These are phyloP conservation scores for Tuctoria greenei DNA, from an alignment of 176 grass and related monocot genomes.

Conservation along the genomic window DNA sequence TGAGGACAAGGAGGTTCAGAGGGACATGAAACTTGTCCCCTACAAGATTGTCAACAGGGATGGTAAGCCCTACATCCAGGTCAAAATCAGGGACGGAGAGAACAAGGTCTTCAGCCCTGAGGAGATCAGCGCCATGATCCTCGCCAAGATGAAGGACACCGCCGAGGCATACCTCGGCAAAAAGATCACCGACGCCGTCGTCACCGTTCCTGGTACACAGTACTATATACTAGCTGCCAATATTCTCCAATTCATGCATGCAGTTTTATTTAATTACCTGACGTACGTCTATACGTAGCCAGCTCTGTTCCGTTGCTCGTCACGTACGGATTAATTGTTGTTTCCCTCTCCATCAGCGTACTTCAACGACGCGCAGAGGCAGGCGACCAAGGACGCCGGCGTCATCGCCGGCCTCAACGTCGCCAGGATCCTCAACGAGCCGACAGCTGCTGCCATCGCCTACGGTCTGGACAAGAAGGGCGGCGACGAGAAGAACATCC, in stretches of 20 bases:
- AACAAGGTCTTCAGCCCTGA: conserved; percentile 77
- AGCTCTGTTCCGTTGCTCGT: neutral
- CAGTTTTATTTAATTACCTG: no score
- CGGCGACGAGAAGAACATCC: conserved; percentile 77
- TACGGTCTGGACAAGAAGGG: conserved; percentile 73
- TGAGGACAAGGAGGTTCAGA: conserved; percentile 78
- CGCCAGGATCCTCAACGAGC: conserved; percentile 71
- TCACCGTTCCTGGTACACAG: conserved; percentile 76
- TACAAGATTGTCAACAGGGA: conserved; percentile 78
- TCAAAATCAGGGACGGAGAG: conserved; percentile 66
- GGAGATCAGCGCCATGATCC: conserved; percentile 71
- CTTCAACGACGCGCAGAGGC: conserved; percentile 80
- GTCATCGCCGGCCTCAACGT: conserved; percentile 64
- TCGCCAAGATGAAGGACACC: conserved; percentile 70
- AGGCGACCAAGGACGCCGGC: conserved; percentile 74
- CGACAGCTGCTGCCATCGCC: conserved; percentile 79
- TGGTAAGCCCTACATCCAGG: conserved; percentile 70
- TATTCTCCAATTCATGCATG: no score
- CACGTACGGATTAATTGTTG: no score
- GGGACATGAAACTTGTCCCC: conserved; percentile 76
- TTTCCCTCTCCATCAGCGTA: conserved; percentile 68
- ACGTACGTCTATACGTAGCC: no score
- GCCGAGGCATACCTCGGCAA: conserved; percentile 81
- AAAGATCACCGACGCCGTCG: conserved; percentile 67
- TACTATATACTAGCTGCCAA: no score